Base-by-base conservation (phyloP, 2,329 filamentous ascomycete species). In the Botrytis elliptica region DNA sequence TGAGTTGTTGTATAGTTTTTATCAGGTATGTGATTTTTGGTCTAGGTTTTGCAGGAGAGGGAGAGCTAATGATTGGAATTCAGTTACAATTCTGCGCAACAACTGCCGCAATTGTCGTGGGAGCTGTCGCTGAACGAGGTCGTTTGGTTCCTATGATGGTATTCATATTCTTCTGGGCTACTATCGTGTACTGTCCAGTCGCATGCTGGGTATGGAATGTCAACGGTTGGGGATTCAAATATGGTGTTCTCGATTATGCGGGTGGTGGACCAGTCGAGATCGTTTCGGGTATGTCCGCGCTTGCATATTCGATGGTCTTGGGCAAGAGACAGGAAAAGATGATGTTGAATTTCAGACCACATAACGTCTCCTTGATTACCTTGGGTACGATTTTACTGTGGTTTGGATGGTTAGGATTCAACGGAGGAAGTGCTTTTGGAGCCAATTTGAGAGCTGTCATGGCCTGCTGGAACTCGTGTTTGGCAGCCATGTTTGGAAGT, bases 321-420 rank as follows among this genome's bases (percentile, higher is more conserved):
- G 96, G 96, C 78, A 93, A 94, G 81, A 94, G 96, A 78, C 96
- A 98, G 85, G 95, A 98, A 86, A 96, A 94, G 86, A 98, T 98
- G 94, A 98, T 98, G 93, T 90, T 98, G 84, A 98, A 98, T 88
- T 98, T 98, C 89, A 93, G 96, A 78, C 96, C 96, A 29, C 96
- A 99, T 88, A 99, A 99, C 86, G 96, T 98, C 78, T 97, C 95
- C 9, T 89, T 98, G 81, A 97, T 99, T 84, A 95, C 96, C 0
- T 91, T 98, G 79, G 96, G 96, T 76, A 98, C 96, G 5, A 89
- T 97, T 77, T 89, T 99, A 79, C 93, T 99, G 73, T 98, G 95
- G 95, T 98, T 98, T 81, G 96, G 96, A 81, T 99, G 96, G 96
- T 88, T 99, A 77, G 96, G 95, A 72, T 99, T 99, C 90, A 99